These are phyloP conservation scores for Nothophaeocryptopus gaeumannii DNA, from an alignment of 2,329 filamentous ascomycete genomes.

Conservation along the genomic window DNA sequence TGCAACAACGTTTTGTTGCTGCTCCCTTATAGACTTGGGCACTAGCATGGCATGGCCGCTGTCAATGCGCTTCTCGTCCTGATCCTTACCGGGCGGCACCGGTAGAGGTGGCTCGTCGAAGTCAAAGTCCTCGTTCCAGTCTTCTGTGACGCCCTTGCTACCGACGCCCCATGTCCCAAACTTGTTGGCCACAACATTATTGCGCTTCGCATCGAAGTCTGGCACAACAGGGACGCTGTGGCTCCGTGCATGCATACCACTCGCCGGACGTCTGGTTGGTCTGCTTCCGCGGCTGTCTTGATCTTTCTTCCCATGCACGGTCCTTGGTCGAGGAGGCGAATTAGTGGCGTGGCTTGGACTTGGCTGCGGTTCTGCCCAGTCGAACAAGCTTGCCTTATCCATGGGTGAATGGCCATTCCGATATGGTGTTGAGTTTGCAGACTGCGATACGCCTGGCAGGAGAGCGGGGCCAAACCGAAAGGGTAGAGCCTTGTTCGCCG, in stretches of 20 bases:
- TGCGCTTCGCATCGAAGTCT: conserved; percentile 55
- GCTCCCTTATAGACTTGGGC: conserved; percentile 74
- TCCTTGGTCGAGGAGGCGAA: conserved; percentile 64
- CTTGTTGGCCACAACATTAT: conserved; percentile 59
- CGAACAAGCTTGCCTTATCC: conserved; percentile 64
- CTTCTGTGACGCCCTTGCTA: conserved; percentile 76
- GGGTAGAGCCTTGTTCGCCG: conserved; percentile 13
- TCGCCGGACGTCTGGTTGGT: conserved; percentile 64
- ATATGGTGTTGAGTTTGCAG: conserved; percentile 38
- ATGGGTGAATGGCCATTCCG: conserved; percentile 36
- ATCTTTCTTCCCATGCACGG: conserved; percentile 73
- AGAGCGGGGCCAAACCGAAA: conserved; percentile 28
- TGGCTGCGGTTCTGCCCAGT: conserved; percentile 60
- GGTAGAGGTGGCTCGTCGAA: conserved; percentile 54
- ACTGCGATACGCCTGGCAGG: conserved; percentile 29
- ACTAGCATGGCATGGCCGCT: conserved; percentile 62
- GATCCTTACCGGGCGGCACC: conserved; percentile 38
- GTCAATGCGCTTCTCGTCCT: conserved; percentile 42
- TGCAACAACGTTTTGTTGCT: conserved; percentile 76
- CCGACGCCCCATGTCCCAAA: conserved; percentile 80
- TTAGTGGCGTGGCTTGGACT: conserved; percentile 62
- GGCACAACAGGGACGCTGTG: conserved; percentile 74
- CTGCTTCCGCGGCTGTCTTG: conserved; percentile 69
- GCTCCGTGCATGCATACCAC: conserved; percentile 69
- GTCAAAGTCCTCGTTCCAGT: conserved; percentile 89